Evolutionary conservation across 2,329 filamentous ascomycete species (phyloP), one percentile per base, ranked within the genome.

Genomic region (Colletotrichum liaoningense): DNA sequence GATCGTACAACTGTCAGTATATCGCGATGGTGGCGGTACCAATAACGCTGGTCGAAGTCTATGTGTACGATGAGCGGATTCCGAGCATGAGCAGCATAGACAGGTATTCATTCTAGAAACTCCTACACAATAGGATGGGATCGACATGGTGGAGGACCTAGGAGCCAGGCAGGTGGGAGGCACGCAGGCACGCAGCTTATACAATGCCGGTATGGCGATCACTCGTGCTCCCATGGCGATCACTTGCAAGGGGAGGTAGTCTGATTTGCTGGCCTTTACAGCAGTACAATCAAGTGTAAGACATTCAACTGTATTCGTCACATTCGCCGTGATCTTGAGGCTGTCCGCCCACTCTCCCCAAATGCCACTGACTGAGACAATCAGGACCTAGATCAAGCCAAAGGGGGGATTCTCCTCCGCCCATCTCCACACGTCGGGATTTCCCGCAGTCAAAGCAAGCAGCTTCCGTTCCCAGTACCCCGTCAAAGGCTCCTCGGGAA

Each of bases 401-500:
- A 72, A 35, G 24, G 49, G 59, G 55, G 59, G 30, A n/a, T 55
- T 64, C 14, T 70, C 30, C 35, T 58, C 62, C 22, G 26, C 60
- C 46, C 55, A 73, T 11, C 42, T 64, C 55, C 63, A 84, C 7
- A 88, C 83, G 46, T 86, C 85, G 7, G 85, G 83, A 11, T 77
- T 79, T 2, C 87, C 86, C 0, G 82, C 83, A 28, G 85, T 81
- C 76, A 88, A 69, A 58, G 83, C 78, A 12, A 90, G 77, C 14
- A 89, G 74, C 74, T 86, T 84, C 62, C 83, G 79, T 78, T 90
- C 88, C 58, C 65, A 69, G 78, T 86, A 90, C 1, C 86, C 87
- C 0, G 88, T 88, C 14, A 90, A 76, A 4, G 81, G 84, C 77
- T 90, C 88, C 77, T 91, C 88, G 8, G 86, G 81, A 82, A 91